Evolutionary conservation across 2,329 filamentous ascomycete species (phyloP).

Genomic region (Didymella pomorum): DNA sequence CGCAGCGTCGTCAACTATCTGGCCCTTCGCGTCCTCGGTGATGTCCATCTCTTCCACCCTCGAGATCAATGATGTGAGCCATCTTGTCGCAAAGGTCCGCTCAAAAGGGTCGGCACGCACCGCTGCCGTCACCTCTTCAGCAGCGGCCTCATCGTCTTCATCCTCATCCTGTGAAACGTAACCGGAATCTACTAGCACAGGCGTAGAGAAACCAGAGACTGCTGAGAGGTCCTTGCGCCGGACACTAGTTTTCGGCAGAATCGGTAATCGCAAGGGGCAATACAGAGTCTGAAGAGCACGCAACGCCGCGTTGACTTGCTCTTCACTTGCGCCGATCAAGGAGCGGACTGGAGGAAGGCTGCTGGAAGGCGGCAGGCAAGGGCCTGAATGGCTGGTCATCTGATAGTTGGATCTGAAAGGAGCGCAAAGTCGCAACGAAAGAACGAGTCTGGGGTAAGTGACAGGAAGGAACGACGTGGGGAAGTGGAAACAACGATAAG

Average conservation of each 20-base stretch:
- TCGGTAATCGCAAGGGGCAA: slow-evolving; percentile 45
- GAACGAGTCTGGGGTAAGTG: slow-evolving; percentile 16
- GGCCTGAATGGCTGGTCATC: slow-evolving; percentile 40
- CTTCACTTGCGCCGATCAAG: slow-evolving; percentile 32
- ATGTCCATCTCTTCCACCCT: slow-evolving; percentile 40
- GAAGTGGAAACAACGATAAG: slow-evolving; percentile 29
- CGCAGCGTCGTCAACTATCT: slow-evolving; percentile 44
- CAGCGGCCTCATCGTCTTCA: slow-evolving; percentile 31
- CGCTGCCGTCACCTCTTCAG: slow-evolving; percentile 37
- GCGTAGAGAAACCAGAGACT: slow-evolving; percentile 27
- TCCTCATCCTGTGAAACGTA: slow-evolving; percentile 47
- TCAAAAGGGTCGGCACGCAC: slow-evolving; percentile 47
- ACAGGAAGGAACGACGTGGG: slow-evolving; percentile 31
- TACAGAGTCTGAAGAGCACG: slow-evolving; percentile 42
- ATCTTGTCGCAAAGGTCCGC: slow-evolving; percentile 41
- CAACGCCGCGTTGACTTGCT: slow-evolving; percentile 35
- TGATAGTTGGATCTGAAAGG: slow-evolving; percentile 14
- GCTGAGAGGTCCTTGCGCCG: slow-evolving; percentile 26
- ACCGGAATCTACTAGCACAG: slow-evolving; percentile 43
- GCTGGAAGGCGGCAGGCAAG: slow-evolving; percentile 46
- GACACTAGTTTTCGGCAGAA: slow-evolving; percentile 22
- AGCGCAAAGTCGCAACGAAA: slow-evolving; percentile 11
- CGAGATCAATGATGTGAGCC: slow-evolving; percentile 45
- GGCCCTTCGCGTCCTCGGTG: slow-evolving; percentile 32
- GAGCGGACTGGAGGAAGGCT: slow-evolving; percentile 41